Percentiles rank a stretch among this genome's conserved stretches.
These are phyloP conservation scores for Pseudozyma sp. DNA, from an alignment of 1,284 basidiomycete species.

Conservation along the genomic window DNA sequence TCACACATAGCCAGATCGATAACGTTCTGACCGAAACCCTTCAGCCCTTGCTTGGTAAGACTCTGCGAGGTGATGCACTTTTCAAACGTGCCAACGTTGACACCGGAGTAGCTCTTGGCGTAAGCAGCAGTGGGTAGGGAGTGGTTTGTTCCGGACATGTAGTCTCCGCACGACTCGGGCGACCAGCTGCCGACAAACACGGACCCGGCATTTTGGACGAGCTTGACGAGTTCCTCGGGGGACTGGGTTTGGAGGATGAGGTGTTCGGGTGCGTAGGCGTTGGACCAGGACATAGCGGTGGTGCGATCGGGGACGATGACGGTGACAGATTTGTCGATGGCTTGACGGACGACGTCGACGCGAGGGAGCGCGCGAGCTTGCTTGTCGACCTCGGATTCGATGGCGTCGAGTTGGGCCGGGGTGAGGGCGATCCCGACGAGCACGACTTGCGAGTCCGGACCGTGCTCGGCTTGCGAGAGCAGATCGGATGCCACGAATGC, in stretches of 20 bases:
- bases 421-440: slow-evolving; percentile 83
- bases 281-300: slow-evolving; percentile 88
- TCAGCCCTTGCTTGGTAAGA: slow-evolving; percentile 82
- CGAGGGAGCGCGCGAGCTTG: slow-evolving; percentile 89
- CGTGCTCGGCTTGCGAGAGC: slow-evolving; percentile 95
- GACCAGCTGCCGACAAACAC: slow-evolving; percentile 83
- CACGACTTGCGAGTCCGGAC: slow-evolving; percentile 96
- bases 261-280: slow-evolving; percentile 86
- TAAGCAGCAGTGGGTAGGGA: slow-evolving; percentile 80
- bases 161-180: slow-evolving; percentile 96
- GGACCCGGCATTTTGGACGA: slow-evolving; percentile 76
- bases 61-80: slow-evolving; percentile 98
- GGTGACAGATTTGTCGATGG: slow-evolving; percentile 90
- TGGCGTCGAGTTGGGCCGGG: slow-evolving; percentile 75
- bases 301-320: slow-evolving; percentile 78
- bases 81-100: slow-evolving; percentile 97
- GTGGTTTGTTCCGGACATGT: slow-evolving; percentile 98
- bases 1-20: slow-evolving; percentile 92
- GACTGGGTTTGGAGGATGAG: slow-evolving; percentile 71
- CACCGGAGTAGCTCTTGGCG: slow-evolving; percentile 96
- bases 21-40: slow-evolving; percentile 86
- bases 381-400: slow-evolving; percentile 86
- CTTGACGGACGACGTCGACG: slow-evolving; percentile 89
- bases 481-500: slow-evolving; percentile 96
- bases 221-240: slow-evolving; percentile 57